phyloP scores from a whole-genome alignment of 202 grass and related monocot species.

The Panicum virgatum region DNA sequence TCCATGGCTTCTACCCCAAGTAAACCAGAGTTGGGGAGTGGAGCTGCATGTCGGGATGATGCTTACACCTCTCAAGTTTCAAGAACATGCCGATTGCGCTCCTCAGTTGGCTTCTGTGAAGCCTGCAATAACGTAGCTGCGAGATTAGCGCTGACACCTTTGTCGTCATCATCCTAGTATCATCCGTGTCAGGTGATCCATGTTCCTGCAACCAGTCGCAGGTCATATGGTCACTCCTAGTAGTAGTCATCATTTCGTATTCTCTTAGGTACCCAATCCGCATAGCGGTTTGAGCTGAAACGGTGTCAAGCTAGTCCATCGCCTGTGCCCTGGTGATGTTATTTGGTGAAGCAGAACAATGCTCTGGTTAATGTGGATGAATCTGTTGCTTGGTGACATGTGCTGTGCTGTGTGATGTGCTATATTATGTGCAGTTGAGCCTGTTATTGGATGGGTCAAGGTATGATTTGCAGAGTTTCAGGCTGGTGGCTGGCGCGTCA shows the following conservation, averaged over 20 bases:
- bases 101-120: constrained; percentile 13
- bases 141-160: constrained; percentile 7
- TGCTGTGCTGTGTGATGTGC: not conserved
- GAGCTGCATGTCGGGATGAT: constrained; percentile 27
- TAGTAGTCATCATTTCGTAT: not conserved
- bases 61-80: not conserved
- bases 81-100: constrained; percentile 24
- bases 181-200: not conserved
- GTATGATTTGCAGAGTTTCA: not conserved
- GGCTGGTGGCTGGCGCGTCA: not conserved
- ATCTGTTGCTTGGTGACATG: not conserved
- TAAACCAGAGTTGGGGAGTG: not conserved
- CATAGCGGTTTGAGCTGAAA: not conserved
- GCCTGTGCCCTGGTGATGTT: not conserved
- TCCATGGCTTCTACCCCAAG: constrained; percentile 39
- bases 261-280: not conserved
- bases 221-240: not conserved
- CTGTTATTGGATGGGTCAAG: not conserved
- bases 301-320: not conserved
- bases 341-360: not conserved
- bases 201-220: not conserved
- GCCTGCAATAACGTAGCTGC: constrained; percentile 26
- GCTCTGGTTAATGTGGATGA: not conserved
- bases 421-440: not conserved
- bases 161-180: not conserved